phyloP scores from a whole-genome alignment of 257 asterid genomes.

The Primulina eburnea region DNA sequence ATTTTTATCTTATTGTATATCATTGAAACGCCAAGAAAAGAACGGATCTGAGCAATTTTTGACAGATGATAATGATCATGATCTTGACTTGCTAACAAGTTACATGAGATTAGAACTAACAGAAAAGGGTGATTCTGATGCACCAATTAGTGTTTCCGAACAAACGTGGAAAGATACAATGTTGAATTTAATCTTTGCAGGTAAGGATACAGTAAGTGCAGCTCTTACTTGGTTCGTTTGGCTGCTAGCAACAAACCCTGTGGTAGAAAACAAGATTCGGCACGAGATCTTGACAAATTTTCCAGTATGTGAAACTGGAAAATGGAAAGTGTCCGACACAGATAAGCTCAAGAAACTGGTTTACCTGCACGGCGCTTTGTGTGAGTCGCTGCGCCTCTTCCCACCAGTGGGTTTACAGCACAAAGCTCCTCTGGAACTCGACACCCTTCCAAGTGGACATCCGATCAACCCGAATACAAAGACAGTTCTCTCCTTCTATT shows the following conservation, averaged over 20 bases:
- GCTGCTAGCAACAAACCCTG: not conserved
- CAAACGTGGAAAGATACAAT: not conserved
- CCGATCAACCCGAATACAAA: not conserved
- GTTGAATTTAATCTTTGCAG: too few relatives aligned
- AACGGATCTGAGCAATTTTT: not conserved
- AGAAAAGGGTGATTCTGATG: not conserved
- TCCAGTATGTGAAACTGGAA: not conserved
- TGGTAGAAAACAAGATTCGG: not conserved
- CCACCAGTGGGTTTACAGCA: not conserved
- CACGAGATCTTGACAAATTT: not conserved
- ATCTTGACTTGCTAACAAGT: not conserved
- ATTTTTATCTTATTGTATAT: not conserved
- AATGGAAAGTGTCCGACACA: not conserved
- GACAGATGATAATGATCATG: not conserved
- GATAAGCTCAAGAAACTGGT: not conserved
- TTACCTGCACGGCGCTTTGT: not conserved
- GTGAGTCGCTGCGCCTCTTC: not conserved
- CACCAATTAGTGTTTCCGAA: not conserved
- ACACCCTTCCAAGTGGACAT: conserved; percentile 11
- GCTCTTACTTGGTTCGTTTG: not conserved
- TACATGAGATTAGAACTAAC: not conserved
- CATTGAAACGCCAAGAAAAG: not conserved
- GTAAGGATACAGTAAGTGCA: not conserved
- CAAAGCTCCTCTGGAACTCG: not conserved
- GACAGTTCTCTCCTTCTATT: not conserved